Conservation (phyloP, 495 filamentous ascomycete species). For the Neurospora sp. region DNA sequence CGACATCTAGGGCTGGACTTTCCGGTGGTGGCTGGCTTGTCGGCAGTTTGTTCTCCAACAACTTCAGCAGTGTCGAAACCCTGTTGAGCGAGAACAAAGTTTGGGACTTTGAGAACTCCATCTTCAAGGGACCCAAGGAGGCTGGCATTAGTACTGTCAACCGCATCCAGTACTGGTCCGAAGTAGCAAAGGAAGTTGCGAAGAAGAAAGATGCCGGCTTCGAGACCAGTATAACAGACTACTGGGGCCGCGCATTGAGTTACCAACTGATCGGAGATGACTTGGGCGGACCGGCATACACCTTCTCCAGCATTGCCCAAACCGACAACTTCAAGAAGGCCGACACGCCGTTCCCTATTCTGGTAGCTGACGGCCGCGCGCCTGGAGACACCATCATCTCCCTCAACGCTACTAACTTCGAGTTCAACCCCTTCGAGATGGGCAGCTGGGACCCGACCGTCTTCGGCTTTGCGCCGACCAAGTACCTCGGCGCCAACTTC, state of each 20-base stretch:
- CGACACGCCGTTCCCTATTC: conserved; percentile 70
- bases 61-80: conserved; percentile 64
- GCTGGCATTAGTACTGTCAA: conserved; percentile 28
- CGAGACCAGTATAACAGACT: conserved; percentile 73
- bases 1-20: conserved; percentile 45
- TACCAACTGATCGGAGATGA: conserved; percentile 75
- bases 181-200: conserved; percentile 50
- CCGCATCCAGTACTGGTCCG: conserved; percentile 54
- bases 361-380: conserved; percentile 65
- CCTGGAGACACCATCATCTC: conserved; percentile 56
- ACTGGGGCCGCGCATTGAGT: conserved; percentile 72
- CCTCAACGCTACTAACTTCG: conserved; percentile 70
- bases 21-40: conserved; percentile 87
- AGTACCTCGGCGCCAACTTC: conserved; percentile 76
- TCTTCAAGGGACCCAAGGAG: conserved; percentile 45
- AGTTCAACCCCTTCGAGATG: conserved; percentile 84
- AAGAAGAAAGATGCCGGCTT: conserved; percentile 63
- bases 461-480: conserved; percentile 64
- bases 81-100: conserved; percentile 50
- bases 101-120: conserved; percentile 73
- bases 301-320: conserved; percentile 78
- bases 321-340: conserved; percentile 56
- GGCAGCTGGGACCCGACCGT: conserved; percentile 76
- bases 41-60: conserved; percentile 78
- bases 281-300: conserved; percentile 69